Conservation (phyloP, 1,284 basidiomycete genomes). For the Boletus sp. region DNA sequence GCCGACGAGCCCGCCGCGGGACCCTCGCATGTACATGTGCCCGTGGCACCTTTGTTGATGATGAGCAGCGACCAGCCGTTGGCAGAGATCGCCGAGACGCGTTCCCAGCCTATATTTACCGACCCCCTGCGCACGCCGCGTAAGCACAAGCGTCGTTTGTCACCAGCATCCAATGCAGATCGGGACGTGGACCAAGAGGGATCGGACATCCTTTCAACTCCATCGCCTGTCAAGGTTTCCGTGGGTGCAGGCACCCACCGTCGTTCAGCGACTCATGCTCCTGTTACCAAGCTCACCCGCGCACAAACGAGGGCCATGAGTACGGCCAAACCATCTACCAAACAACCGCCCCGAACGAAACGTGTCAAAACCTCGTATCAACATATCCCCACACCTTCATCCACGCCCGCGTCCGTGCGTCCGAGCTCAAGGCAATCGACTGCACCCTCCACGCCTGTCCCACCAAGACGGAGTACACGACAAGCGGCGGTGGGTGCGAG, state of each 20-base stretch:
- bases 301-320: conserved; percentile 14
- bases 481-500: conserved; percentile 22
- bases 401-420: conserved; percentile 16
- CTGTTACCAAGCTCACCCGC: conserved; percentile 12
- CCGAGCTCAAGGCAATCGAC: conserved; percentile 12
- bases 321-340: neutral
- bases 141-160: conserved; percentile 25
- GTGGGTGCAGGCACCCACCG: conserved; percentile 2
- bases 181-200: conserved; percentile 11
- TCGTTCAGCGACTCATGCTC: conserved; percentile 3
- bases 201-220: conserved; percentile 22
- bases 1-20: conserved; percentile 30
- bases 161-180: neutral
- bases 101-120: conserved; percentile 13
- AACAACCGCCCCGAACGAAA: conserved; percentile 10
- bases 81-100: neutral
- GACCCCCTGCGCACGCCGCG: conserved; percentile 32
- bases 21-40: conserved; percentile 18
- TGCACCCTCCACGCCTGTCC: conserved; percentile 21
- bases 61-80: conserved; percentile 20
- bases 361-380: conserved; percentile 18
- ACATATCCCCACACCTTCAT: conserved; percentile 27
- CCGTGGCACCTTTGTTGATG: conserved; percentile 21
- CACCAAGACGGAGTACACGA: conserved; percentile 28
- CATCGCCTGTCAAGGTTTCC: conserved; percentile 31